Evolutionary conservation across 768 basidiomycete species (phyloP), one percentile per base, ranked within the genome.

Genomic region (Hydnum rufescens): DNA sequence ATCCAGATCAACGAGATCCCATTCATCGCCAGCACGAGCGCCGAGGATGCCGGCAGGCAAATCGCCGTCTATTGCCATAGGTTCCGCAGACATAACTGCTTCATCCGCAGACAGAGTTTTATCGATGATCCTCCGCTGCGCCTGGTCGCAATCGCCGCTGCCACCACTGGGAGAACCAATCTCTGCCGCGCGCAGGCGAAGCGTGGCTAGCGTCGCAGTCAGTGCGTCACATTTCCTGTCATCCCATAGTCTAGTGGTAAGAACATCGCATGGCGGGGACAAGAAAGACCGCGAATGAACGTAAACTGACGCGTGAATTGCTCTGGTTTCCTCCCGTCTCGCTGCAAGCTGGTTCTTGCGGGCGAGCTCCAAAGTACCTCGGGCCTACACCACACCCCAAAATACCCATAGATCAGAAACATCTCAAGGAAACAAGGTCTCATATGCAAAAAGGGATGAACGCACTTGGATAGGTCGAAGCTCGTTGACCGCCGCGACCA

Each of bases 401-500:
- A 49, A 44, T 4, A 32, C 6, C 13, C 6, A 30, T 16, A 26
- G 26, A 26, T 13, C 44, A 8, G 19, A 39, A 19, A 16, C 13
- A 26, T 47, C 8, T 47, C 13, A 47, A 8, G 44, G 26, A 5
- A 16, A 32, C 28, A 13, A 30, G 6, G 6, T 50, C 16, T 16
- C 16, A 6, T 6, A 2, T 16, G 29, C 49, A 6, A 13, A 5
- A 16, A 18, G 16, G 13, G 6, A 18, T 50, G 6, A 6, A 32
- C 31, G 26, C 25, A 79, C 86, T 73, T 92, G 88, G 3, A 89
- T 82, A 0, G 87, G 88, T 25, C 89, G 75, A 49, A 92, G 66
- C 59, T 89, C 87, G 60, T 93, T 93, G 32, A 83, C 84, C 18
- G 84, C 82, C 13, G 80, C 83, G 76, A 90, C 85, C 53, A 93